Conservation (phyloP, 106 monocot species). For the Alisma plantagoaquatica region DNA sequence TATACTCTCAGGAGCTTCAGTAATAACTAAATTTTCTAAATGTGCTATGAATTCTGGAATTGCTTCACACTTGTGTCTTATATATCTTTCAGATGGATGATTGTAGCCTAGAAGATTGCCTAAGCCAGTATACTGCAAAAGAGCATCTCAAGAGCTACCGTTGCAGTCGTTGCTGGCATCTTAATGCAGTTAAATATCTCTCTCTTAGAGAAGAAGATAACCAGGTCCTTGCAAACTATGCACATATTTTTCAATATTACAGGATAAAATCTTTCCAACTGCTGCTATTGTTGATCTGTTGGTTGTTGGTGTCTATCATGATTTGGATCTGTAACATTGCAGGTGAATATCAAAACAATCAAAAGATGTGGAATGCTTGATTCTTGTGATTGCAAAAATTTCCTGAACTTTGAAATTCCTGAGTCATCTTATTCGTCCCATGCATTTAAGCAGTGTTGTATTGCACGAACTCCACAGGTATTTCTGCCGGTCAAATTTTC, state of each 20-base stretch:
- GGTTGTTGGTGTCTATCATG: too few species aligned
- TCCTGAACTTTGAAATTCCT: conserved; percentile 45
- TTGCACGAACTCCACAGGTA: conserved; percentile 71
- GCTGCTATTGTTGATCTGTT: too few species aligned
- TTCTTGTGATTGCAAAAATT: conserved; percentile 57
- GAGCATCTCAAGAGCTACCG: conserved; percentile 62
- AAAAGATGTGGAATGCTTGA: conserved; percentile 44
- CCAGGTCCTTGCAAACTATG: conserved; percentile 47
- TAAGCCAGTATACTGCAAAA: conserved; percentile 42
- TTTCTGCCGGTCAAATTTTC: background rate
- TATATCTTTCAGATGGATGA: conserved; percentile 38
- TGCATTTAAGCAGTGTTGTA: conserved; percentile 50
- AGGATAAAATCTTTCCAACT: too few species aligned
- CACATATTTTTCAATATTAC: too few species aligned
- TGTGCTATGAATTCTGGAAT: too few species aligned
- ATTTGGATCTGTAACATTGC: too few species aligned
- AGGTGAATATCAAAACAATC: conserved; percentile 50
- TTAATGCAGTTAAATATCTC: conserved; percentile 47
- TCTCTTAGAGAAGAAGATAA: conserved; percentile 36
- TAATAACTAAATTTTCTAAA: too few species aligned
- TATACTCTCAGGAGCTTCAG: conserved; percentile 5
- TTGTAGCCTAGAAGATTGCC: conserved; percentile 63
- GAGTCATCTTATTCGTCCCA: conserved; percentile 33
- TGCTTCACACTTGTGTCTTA: background rate
- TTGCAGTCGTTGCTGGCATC: conserved; percentile 74